These are phyloP conservation scores for Botrytis deweyae DNA, from an alignment of 2,329 filamentous ascomycete species.

Conservation along the genomic window DNA sequence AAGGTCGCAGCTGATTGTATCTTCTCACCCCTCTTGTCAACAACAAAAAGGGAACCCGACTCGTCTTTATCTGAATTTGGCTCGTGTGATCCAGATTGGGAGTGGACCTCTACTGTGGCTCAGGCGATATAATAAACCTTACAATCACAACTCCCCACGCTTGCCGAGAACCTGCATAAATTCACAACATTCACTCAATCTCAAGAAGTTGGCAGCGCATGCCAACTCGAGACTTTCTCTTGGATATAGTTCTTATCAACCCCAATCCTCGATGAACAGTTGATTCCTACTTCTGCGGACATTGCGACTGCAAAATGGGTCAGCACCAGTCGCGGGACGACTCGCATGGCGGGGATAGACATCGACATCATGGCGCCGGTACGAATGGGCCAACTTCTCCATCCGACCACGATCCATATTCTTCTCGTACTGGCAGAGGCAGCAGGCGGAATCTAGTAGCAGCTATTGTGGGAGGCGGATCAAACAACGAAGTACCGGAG, in stretches of 20 bases:
- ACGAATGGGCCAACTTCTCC: constrained; percentile 32
- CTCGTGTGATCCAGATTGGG: constrained; percentile 28
- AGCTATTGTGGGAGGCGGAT: constrained; percentile 35
- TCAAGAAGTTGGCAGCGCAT: constrained; percentile 14
- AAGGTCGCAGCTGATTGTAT: constrained; percentile 29
- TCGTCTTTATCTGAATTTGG: constrained; percentile 27
- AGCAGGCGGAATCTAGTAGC: constrained; percentile 39
- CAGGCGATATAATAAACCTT: constrained; percentile 18
- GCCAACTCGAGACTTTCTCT: constrained; percentile 16
- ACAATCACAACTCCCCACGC: constrained; percentile 31
- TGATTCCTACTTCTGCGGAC: constrained; percentile 33
- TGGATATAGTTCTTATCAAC: constrained; percentile 11
- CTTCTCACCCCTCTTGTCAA: not conserved
- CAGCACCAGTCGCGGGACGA: constrained; percentile 38
- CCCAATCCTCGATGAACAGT: constrained; percentile 32
- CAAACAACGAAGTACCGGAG: constrained; percentile 35
- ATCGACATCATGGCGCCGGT: constrained; percentile 27
- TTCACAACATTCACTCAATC: constrained; percentile 27
- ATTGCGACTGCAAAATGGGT: constrained; percentile 37
- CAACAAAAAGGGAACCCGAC: constrained; percentile 11
- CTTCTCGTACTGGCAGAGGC: constrained; percentile 33
- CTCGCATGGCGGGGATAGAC: constrained; percentile 28
- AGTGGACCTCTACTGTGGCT: constrained; percentile 23
- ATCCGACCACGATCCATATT: constrained; percentile 32
- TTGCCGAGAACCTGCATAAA: constrained; percentile 33